phyloP scores from a whole-genome alignment of 2,329 filamentous ascomycete species.

The Bisporella sp. region DNA sequence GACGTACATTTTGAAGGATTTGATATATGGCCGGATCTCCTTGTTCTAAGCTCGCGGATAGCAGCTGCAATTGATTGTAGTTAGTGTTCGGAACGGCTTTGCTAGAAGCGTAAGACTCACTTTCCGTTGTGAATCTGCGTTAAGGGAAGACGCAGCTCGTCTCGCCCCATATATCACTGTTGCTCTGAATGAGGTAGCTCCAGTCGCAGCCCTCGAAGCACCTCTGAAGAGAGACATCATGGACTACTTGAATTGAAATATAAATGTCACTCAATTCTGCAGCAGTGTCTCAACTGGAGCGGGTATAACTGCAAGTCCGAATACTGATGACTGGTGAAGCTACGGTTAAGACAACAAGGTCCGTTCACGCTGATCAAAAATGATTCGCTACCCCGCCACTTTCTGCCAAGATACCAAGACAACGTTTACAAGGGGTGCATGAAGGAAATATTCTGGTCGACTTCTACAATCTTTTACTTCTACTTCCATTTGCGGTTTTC shows the following conservation, averaged over 20 bases:
- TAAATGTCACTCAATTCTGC: not conserved
- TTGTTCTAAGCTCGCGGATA: conserved; percentile 71
- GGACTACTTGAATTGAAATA: not conserved
- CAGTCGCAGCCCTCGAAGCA: conserved; percentile 18
- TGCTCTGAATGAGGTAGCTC: conserved; percentile 17
- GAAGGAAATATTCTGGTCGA: too few relatives aligned
- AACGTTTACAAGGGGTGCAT: too few relatives aligned
- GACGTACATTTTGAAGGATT: conserved; percentile 77
- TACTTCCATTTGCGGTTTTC: too few relatives aligned
- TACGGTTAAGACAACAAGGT: too few relatives aligned
- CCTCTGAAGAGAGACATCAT: conserved; percentile 25
- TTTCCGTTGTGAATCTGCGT: conserved; percentile 50
- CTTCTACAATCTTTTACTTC: too few relatives aligned
- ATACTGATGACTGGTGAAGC: too few relatives aligned
- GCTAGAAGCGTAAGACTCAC: conserved; percentile 28
- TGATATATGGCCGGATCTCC: conserved; percentile 82
- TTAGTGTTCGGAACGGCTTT: conserved; percentile 6
- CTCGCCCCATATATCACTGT: conserved; percentile 18
- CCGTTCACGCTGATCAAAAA: too few relatives aligned
- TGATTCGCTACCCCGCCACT: too few relatives aligned
- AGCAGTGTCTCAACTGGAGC: not conserved
- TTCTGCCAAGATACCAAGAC: too few relatives aligned
- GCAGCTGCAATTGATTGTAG: conserved; percentile 47
- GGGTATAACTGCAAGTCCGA: not conserved
- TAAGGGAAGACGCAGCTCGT: conserved; percentile 22